Conservation (phyloP, 192 early-diverging fungal species). For the Entophlyctis luteolus region DNA sequence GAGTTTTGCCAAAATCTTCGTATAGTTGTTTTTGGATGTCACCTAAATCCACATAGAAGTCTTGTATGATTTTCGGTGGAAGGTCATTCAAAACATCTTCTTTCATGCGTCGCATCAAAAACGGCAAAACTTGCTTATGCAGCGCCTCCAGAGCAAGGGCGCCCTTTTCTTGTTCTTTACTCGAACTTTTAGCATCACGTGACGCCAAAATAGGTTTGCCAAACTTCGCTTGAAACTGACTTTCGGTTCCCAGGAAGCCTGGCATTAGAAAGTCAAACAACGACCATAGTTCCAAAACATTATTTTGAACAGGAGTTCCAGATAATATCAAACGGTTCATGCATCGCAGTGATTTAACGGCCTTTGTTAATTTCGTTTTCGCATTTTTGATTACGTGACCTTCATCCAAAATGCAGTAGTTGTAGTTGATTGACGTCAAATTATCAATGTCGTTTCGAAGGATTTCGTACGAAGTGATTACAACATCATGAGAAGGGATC, state of each 20-base stretch:
- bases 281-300: slow-evolving; percentile 95
- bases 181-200: slow-evolving; percentile 76
- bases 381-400: slow-evolving; percentile 97
- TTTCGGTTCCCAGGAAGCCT: slow-evolving; percentile 91
- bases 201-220: slow-evolving; percentile 87
- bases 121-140: slow-evolving; percentile 95
- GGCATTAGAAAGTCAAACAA: slow-evolving; percentile 99
- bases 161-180: slow-evolving; percentile 58
- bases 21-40: slow-evolving; percentile 88
- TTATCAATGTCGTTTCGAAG: slow-evolving; percentile 92
- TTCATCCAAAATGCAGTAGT: slow-evolving; percentile 96
- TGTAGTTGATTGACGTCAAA: slow-evolving; percentile 68
- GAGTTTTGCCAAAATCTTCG: slow-evolving; percentile 83
- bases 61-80: slow-evolving; percentile 99
- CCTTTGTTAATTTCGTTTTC: slow-evolving; percentile 87
- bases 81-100: slow-evolving; percentile 95
- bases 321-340: slow-evolving; percentile 90
- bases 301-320: slow-evolving; percentile 98
- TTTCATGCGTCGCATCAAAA: slow-evolving; percentile 92
- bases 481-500: slow-evolving; percentile 64
- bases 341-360: slow-evolving; percentile 82
- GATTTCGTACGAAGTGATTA: slow-evolving; percentile 95
- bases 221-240: slow-evolving; percentile 91
- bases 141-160: slow-evolving; percentile 86
- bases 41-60: slow-evolving; percentile 94